phyloP scores from a whole-genome alignment of 257 asterid species.

The Datura wrightii region DNA sequence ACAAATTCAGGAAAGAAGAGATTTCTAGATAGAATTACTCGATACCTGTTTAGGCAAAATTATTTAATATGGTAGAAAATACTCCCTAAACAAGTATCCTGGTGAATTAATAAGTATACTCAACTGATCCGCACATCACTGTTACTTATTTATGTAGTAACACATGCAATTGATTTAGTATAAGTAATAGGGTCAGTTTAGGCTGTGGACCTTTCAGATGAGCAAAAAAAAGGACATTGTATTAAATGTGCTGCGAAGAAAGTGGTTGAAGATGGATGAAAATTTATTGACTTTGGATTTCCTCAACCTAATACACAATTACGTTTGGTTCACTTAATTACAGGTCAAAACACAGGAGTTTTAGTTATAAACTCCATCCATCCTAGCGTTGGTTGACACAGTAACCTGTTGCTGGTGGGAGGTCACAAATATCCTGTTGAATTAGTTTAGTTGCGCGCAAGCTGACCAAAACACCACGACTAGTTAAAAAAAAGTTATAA shows the following conservation, averaged over 20 bases:
- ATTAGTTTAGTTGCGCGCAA: too few relatives aligned
- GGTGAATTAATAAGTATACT: too few relatives aligned
- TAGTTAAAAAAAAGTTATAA: too few relatives aligned
- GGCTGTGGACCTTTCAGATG: constrained; percentile 3
- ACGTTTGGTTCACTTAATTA: not conserved
- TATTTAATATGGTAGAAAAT: too few relatives aligned
- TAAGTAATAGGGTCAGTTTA: not conserved
- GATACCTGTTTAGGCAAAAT: not conserved
- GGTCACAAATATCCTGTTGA: too few relatives aligned
- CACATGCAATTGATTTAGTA: not conserved
- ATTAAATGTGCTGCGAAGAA: not conserved
- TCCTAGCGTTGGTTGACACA: too few relatives aligned
- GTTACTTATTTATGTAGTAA: not conserved
- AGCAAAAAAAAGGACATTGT: not conserved
- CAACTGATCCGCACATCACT: not conserved
- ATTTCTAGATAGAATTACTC: not conserved
- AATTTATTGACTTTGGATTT: not conserved
- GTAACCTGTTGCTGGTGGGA: too few relatives aligned
- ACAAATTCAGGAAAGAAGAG: not conserved
- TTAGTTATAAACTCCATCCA: not conserved
- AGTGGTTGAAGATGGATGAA: not conserved
- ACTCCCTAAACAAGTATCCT: too few relatives aligned
- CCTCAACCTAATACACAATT: not conserved
- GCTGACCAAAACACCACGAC: too few relatives aligned
- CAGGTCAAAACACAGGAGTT: not conserved